Conservation (phyloP, 2,329 filamentous ascomycete genomes). For the Calonectria multiphialidica region DNA sequence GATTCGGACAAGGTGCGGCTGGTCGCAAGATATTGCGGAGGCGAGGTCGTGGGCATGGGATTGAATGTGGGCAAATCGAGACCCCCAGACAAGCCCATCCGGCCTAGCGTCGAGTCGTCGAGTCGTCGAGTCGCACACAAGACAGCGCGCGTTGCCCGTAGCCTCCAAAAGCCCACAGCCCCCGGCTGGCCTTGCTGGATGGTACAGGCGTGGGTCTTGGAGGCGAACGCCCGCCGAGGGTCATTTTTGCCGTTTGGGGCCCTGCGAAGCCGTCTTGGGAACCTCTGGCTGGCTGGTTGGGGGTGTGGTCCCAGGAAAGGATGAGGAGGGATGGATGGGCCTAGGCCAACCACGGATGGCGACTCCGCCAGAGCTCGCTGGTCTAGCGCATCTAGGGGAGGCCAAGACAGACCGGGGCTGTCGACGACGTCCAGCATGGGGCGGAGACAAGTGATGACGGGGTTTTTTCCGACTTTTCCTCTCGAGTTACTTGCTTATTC, state of each 20-base stretch:
- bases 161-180: conserved; percentile 35
- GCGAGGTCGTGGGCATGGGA: conserved; percentile 33
- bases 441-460: conserved; percentile 4
- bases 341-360: conserved; percentile 31
- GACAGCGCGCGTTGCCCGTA: conserved; percentile 30
- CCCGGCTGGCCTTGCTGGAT: conserved; percentile 24
- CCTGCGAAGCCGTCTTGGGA: conserved; percentile 6
- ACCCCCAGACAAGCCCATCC: conserved; percentile 34
- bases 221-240: conserved; percentile 31
- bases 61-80: conserved; percentile 40
- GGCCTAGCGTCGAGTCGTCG: conserved; percentile 35
- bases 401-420: conserved; percentile 20
- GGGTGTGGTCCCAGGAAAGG: conserved; percentile 34
- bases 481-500: neutral
- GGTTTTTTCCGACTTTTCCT: conserved; percentile 1
- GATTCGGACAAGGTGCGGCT: conserved; percentile 42
- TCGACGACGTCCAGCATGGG: conserved; percentile 15
- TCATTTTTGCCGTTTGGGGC: conserved; percentile 30
- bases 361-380: conserved; percentile 33
- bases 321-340: conserved; percentile 30
- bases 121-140: conserved; percentile 36
- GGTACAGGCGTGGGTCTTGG: conserved; percentile 24
- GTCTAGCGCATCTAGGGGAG: conserved; percentile 33
- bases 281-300: conserved; percentile 5
- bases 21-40: conserved; percentile 47